These are phyloP conservation scores for Pholiota adiposa DNA, from an alignment of 1,284 basidiomycete genomes.

Conservation along the genomic window DNA sequence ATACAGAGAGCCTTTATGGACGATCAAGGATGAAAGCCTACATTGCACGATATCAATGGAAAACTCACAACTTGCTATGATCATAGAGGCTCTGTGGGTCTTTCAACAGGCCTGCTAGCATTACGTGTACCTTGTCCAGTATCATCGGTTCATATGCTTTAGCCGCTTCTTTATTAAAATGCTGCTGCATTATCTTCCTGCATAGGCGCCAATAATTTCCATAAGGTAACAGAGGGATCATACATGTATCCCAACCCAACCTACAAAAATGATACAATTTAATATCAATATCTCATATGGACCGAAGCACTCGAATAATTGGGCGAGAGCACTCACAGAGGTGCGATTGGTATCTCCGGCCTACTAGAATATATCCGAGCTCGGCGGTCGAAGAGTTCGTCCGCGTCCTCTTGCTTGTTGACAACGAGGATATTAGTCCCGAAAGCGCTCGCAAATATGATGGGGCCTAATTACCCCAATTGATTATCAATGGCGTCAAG, in stretches of 20 bases:
- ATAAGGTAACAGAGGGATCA: conserved; percentile 30
- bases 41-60: background rate
- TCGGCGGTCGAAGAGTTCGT: conserved; percentile 43
- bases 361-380: conserved; percentile 44
- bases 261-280: conserved; percentile 7
- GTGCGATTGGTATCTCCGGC: conserved; percentile 27
- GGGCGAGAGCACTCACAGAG: conserved; percentile 16
- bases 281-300: background rate
- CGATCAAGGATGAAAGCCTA: background rate
- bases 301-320: background rate
- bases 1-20: background rate
- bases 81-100: conserved; percentile 25
- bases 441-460: conserved; percentile 37
- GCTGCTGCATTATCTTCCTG: conserved; percentile 31
- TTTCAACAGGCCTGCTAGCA: conserved; percentile 26
- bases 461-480: conserved; percentile 26
- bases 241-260: conserved; percentile 29
- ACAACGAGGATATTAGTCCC: conserved; percentile 42
- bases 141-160: conserved; percentile 25
- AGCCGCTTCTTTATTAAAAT: conserved; percentile 27
- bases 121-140: conserved; percentile 24
- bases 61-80: conserved; percentile 30
- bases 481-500: background rate
- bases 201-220: conserved; percentile 31
- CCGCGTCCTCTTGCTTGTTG: conserved; percentile 36